phyloP scores from a whole-genome alignment of 2,329 filamentous ascomycete genomes.

The Aspergillus latus region DNA sequence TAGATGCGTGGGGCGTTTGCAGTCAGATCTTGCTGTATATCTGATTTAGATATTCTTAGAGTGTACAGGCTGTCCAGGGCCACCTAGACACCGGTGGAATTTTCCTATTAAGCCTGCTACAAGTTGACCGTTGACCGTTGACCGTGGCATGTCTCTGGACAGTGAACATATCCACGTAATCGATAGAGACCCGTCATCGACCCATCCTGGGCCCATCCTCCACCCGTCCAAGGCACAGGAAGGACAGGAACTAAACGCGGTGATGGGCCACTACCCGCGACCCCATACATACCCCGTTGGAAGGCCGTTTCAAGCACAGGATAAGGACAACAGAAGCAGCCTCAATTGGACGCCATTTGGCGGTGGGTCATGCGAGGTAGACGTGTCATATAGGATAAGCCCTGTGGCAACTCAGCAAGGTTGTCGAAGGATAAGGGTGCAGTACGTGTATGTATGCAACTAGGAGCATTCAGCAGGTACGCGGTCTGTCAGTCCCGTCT shows the following conservation, averaged over 20 bases:
- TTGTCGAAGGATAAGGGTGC: neutral
- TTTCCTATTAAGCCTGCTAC: neutral
- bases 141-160: neutral
- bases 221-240: neutral
- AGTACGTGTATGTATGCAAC: constrained; percentile 1
- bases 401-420: neutral
- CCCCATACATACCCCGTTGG: neutral
- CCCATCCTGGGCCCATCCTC: neutral
- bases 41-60: neutral
- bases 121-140: neutral
- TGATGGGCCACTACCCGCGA: neutral
- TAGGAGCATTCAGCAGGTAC: neutral
- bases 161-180: constrained; percentile 7
- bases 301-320: neutral
- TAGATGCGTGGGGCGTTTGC: neutral
- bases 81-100: constrained; percentile 19
- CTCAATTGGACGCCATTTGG: neutral
- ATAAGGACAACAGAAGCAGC: neutral
- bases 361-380: constrained; percentile 2
- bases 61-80: constrained; percentile 20
- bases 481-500: neutral
- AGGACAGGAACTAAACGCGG: neutral
- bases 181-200: neutral
- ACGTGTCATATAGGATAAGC: constrained; percentile 5
- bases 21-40: neutral